phyloP scores from a whole-genome alignment of 2,329 filamentous ascomycete genomes.

The Neopestalotiopsis rosae region DNA sequence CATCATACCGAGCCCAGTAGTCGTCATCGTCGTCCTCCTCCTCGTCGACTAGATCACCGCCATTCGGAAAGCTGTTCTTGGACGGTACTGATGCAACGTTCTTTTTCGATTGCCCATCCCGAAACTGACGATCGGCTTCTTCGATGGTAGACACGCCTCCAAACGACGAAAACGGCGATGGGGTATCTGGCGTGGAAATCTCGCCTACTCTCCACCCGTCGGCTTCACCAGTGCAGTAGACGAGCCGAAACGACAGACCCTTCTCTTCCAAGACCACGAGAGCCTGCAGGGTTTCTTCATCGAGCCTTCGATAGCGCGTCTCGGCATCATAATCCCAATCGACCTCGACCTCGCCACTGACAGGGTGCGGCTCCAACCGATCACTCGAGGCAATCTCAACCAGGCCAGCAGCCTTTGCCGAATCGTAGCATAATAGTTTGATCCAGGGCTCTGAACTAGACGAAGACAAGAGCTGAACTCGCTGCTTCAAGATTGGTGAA shows the following conservation, averaged over 20 bases:
- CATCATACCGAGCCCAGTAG: slow-evolving; percentile 82
- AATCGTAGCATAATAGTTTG: slow-evolving; percentile 72
- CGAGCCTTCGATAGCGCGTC: slow-evolving; percentile 69
- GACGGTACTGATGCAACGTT: slow-evolving; percentile 16
- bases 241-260: slow-evolving; percentile 66
- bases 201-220: slow-evolving; percentile 77
- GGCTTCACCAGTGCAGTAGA: slow-evolving; percentile 72
- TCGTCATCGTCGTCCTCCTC: slow-evolving; percentile 76
- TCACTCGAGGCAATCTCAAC: slow-evolving; percentile 66
- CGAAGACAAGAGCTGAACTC: slow-evolving; percentile 67
- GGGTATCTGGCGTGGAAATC: slow-evolving; percentile 64
- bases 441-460: slow-evolving; percentile 73
- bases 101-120: slow-evolving; percentile 37
- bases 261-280: slow-evolving; percentile 67
- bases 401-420: slow-evolving; percentile 60
- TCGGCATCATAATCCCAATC: slow-evolving; percentile 70
- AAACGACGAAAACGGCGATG: slow-evolving; percentile 60
- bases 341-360: slow-evolving; percentile 79
- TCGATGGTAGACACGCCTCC: slow-evolving; percentile 56
- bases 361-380: slow-evolving; percentile 77
- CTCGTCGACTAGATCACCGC: slow-evolving; percentile 33
- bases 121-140: slow-evolving; percentile 66
- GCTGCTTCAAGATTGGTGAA: slow-evolving; percentile 69
- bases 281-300: slow-evolving; percentile 76
- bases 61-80: slow-evolving; percentile 23